A percentile compares a stretch with the other conserved stretches of the same genome.
phyloP scores from a whole-genome alignment of 345 rosid species.

The Hibiscus syriacus region DNA sequence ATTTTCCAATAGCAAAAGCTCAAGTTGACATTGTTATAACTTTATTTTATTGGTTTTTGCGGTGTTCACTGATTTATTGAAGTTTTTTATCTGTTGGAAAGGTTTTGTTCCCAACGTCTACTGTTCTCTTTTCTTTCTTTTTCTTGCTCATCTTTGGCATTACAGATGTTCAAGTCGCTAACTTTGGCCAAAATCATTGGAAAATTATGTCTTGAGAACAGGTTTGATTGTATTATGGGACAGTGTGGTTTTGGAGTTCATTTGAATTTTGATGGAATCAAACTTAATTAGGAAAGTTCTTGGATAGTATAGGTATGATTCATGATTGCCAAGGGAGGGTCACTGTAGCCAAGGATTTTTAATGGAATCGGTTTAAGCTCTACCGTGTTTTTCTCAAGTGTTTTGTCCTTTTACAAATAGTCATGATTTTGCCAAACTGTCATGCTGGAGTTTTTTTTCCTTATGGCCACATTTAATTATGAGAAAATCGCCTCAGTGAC shows the following conservation, averaged over 20 bases:
- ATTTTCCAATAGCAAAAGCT: not conserved
- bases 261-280: not conserved
- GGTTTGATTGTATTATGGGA: too few relatives aligned
- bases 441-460: not conserved
- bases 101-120: not conserved
- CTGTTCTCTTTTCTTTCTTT: not conserved
- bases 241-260: constrained; percentile 1
- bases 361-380: too few relatives aligned
- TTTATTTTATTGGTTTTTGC: not conserved
- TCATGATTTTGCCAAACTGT: not conserved
- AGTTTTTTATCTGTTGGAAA: not conserved
- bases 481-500: too few relatives aligned
- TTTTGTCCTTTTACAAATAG: not conserved
- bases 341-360: too few relatives aligned
- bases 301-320: not conserved
- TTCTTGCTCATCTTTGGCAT: not conserved
- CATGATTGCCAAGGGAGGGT: not conserved
- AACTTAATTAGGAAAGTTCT: not conserved
- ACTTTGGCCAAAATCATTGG: not conserved
- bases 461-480: not conserved
- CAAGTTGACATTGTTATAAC: not conserved
- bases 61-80: not conserved
- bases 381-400: not conserved
- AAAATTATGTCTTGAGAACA: too few relatives aligned
- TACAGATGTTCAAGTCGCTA: constrained; percentile 21